Evolutionary conservation across 202 grass and related monocot species (phyloP).

Genomic region (Schoenoplectus triqueter): DNA sequence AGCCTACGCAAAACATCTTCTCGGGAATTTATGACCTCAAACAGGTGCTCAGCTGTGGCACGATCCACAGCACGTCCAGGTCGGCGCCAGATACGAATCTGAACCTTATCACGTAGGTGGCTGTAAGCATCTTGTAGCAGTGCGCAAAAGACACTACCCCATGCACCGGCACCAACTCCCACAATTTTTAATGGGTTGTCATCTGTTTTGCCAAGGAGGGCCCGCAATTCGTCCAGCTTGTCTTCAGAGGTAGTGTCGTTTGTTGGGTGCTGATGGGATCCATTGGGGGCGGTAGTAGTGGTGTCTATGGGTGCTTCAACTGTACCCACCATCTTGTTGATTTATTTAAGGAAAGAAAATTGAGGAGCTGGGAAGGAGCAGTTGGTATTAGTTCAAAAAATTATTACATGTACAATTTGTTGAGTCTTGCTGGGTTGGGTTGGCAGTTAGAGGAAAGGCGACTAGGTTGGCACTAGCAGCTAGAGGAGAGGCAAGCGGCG

Average conservation of each 20-base stretch:
- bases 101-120: slow-evolving; percentile 82
- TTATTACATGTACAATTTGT: too few relatives aligned
- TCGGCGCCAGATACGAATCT: slow-evolving; percentile 89
- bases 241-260: slow-evolving; percentile 64
- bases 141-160: slow-evolving; percentile 93
- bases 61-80: slow-evolving; percentile 77
- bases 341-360: slow-evolving; percentile 4
- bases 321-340: slow-evolving; percentile 46
- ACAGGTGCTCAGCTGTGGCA: slow-evolving; percentile 77
- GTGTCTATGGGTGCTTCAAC: slow-evolving; percentile 39
- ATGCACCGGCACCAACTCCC: slow-evolving; percentile 86
- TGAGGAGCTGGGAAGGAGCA: background rate
- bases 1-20: slow-evolving; percentile 87
- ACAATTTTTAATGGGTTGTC: slow-evolving; percentile 85
- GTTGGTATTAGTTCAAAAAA: background rate
- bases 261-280: slow-evolving; percentile 39
- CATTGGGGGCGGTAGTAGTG: slow-evolving; percentile 48
- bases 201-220: slow-evolving; percentile 69
- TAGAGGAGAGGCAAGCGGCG: too few relatives aligned
- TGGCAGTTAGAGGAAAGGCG: too few relatives aligned
- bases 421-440: too few relatives aligned
- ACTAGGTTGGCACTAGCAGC: too few relatives aligned
- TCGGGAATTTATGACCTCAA: slow-evolving; percentile 91
- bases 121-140: slow-evolving; percentile 93
- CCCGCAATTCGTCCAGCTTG: slow-evolving; percentile 80